Conservation (phyloP, 495 filamentous ascomycete species). For the Venustampulla echinocandica region DNA sequence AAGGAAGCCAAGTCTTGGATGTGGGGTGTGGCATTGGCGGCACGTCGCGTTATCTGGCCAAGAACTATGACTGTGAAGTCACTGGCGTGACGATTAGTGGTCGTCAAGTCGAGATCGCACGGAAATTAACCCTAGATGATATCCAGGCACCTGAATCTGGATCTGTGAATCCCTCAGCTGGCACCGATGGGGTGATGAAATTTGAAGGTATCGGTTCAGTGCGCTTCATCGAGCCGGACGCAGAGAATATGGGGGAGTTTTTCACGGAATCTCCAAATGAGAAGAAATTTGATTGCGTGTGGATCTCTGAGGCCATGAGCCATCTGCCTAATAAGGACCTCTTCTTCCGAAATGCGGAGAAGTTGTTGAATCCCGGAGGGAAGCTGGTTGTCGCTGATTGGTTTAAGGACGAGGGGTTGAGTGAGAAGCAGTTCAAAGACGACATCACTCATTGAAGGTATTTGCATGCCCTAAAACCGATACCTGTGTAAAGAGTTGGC, state of each 20-base stretch:
- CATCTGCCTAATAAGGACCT: conserved; percentile 48
- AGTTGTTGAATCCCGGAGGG: conserved; percentile 32
- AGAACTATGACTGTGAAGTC: conserved; percentile 35
- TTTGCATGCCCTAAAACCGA: too few relatives aligned
- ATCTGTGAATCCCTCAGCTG: conserved; percentile 1
- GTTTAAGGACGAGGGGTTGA: conserved; percentile 41
- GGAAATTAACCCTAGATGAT: conserved; percentile 31
- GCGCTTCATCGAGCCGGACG: conserved; percentile 46
- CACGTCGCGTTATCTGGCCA: conserved; percentile 43
- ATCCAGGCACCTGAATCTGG: too few relatives aligned
- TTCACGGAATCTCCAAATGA: conserved; percentile 28
- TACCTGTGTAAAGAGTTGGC: too few relatives aligned
- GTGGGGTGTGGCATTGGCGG: conserved; percentile 50
- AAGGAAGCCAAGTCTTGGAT: conserved; percentile 36
- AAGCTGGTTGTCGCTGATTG: conserved; percentile 49
- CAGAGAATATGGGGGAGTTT: conserved; percentile 46
- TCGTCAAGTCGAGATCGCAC: conserved; percentile 45
- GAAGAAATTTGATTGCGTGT: conserved; percentile 41
- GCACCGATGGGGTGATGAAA: conserved; percentile 22
- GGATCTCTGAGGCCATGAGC: conserved; percentile 51
- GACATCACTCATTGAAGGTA: conserved; percentile 49
- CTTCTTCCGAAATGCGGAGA: conserved; percentile 41
- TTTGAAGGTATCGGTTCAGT: conserved; percentile 34
- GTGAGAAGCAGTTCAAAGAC: conserved; percentile 31
- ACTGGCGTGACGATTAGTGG: conserved; percentile 50